Evolutionary conservation across 768 basidiomycete genomes (phyloP).

Genomic region (Infundibulicybe gibba): DNA sequence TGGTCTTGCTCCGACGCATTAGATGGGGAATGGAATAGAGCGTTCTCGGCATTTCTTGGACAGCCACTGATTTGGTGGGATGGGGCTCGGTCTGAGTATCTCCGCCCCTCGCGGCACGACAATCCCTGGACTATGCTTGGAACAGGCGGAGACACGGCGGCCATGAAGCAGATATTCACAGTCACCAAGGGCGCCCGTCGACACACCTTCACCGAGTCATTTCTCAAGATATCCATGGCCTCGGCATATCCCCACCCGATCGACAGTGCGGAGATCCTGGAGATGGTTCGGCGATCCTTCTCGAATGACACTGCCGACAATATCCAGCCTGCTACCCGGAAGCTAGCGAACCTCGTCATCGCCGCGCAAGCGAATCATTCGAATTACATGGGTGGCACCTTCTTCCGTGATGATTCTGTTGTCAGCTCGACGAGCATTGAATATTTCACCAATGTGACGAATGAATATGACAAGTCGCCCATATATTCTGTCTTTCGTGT

Average conservation of each 20-base stretch:
- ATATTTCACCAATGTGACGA: constrained; percentile 1
- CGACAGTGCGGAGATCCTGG: constrained; percentile 4
- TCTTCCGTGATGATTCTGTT: constrained; percentile 4
- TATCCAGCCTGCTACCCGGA: constrained; percentile 4
- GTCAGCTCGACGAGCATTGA: constrained; percentile 5
- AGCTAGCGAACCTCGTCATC: constrained; percentile 4
- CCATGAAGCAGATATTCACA: constrained; percentile 10
- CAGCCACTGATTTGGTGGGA: too few relatives aligned
- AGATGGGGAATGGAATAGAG: too few relatives aligned
- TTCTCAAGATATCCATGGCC: constrained; percentile 6
- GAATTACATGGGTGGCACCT: constrained; percentile 3
- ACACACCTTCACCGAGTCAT: constrained; percentile 6
- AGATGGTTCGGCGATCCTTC: constrained; percentile 6
- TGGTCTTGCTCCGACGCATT: too few relatives aligned
- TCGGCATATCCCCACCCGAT: constrained; percentile 1
- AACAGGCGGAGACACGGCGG: constrained; percentile 5
- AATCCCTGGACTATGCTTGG: constrained; percentile 5
- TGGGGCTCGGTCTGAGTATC: not conserved
- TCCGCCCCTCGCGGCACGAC: constrained; percentile 1
- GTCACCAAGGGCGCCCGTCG: constrained; percentile 7
- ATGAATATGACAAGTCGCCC: not conserved
- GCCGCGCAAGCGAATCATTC: constrained; percentile 4
- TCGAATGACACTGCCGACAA: constrained; percentile 3
- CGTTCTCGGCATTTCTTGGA: too few relatives aligned
- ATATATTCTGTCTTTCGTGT: constrained; percentile 2